These are phyloP conservation scores for Solanum pennellii DNA, from an alignment of 257 asterid species.

Conservation along the genomic window DNA sequence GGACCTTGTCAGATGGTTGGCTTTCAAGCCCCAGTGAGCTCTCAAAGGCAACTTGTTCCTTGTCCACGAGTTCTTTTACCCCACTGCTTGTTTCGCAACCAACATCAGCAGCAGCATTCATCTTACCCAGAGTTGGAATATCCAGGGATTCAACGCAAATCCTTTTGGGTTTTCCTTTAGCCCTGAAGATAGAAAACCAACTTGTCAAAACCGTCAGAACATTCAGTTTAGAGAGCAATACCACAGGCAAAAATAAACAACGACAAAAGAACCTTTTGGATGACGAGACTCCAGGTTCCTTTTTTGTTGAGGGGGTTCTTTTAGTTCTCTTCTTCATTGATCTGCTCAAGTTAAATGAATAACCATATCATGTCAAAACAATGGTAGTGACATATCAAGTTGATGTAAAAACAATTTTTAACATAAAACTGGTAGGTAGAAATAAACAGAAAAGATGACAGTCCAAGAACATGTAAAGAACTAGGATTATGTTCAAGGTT, in stretches of 20 bases:
- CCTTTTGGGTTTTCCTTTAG: not conserved
- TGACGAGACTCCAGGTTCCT: not conserved
- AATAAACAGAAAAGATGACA: not conserved
- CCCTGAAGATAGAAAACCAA: not conserved
- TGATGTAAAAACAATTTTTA: not conserved
- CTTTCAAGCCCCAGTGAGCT: not conserved
- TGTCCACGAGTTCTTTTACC: not conserved
- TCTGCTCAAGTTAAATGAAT: not conserved
- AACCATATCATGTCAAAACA: not conserved
- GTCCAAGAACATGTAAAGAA: not conserved
- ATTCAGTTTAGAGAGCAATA: not conserved
- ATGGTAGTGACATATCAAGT: not conserved
- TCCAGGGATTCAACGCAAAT: not conserved
- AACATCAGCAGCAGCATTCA: not conserved
- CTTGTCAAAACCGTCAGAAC: not conserved
- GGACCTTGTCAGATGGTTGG: not conserved
- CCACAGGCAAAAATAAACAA: not conserved
- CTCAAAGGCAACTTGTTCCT: not conserved
- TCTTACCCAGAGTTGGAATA: not conserved
- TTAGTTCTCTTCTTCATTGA: not conserved
- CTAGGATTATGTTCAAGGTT: not conserved
- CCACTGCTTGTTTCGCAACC: not conserved
- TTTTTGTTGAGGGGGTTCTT: not conserved
- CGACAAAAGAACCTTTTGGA: not conserved
- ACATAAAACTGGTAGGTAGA: not conserved